Evolutionary conservation across 2,329 filamentous ascomycete genomes (phyloP).

Genomic region (Hysterium pulicare): DNA sequence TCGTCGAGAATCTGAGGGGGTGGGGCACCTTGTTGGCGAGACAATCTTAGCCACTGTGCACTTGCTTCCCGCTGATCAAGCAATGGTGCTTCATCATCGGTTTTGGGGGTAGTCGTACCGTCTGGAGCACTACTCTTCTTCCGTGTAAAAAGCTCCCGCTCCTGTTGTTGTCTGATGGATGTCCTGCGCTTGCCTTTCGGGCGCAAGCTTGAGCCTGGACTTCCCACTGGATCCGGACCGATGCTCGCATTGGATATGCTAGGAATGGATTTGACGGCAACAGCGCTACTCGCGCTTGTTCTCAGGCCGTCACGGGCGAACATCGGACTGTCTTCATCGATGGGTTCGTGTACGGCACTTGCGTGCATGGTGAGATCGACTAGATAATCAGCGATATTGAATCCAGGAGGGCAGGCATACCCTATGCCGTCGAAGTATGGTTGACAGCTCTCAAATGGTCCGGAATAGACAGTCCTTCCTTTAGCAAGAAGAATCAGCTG

Average conservation of each 20-base stretch:
- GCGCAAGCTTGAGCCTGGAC: conserved; percentile 58
- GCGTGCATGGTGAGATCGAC: conserved; percentile 98
- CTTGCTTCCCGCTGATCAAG: conserved; percentile 50
- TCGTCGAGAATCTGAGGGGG: conserved; percentile 67
- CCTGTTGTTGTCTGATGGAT: conserved; percentile 81
- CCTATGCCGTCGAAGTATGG: conserved; percentile 88
- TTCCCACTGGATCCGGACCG: conserved; percentile 58
- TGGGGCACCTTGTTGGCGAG: conserved; percentile 51
- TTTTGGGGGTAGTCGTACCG: conserved; percentile 55
- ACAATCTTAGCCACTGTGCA: conserved; percentile 59
- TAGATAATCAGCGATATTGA: conserved; percentile 98
- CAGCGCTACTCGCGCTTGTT: conserved; percentile 79
- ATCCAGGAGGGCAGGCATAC: conserved; percentile 89
- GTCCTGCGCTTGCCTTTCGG: conserved; percentile 69
- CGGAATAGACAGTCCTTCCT: conserved; percentile 89
- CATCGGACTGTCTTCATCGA: conserved; percentile 56
- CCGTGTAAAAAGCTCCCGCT: conserved; percentile 84
- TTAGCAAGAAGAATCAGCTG: conserved; percentile 86
- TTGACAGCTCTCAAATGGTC: conserved; percentile 84
- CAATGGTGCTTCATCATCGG: conserved; percentile 56
- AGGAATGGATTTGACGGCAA: conserved; percentile 84
- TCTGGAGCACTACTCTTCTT: conserved; percentile 60
- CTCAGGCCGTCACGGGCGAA: conserved; percentile 62
- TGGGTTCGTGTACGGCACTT: conserved; percentile 54
- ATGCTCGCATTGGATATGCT: conserved; percentile 76